These are phyloP conservation scores for Pyrenophora seminiperda DNA, from an alignment of 2,329 filamentous ascomycete genomes.

Conservation along the genomic window DNA sequence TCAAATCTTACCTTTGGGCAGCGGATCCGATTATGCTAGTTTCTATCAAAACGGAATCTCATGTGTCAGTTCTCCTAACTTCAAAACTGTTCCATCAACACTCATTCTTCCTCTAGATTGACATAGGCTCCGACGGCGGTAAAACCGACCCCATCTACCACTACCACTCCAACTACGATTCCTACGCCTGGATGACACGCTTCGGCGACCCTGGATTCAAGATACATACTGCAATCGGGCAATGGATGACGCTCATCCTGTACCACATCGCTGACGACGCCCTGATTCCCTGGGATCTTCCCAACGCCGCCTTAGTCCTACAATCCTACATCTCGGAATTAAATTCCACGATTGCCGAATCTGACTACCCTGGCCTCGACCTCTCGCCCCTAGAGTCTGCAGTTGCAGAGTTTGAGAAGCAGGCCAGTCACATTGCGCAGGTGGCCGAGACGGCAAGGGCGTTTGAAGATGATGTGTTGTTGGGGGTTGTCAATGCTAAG, in stretches of 20 bases:
- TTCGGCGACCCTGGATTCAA: slow-evolving; percentile 58
- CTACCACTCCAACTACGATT: slow-evolving; percentile 56
- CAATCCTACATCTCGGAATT: slow-evolving; percentile 1
- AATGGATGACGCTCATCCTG: slow-evolving; percentile 51
- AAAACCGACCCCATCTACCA: slow-evolving; percentile 52
- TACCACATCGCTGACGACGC: slow-evolving; percentile 50
- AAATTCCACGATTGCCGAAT: neutral
- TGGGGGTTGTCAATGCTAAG: slow-evolving; percentile 1
- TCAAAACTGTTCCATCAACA: neutral
- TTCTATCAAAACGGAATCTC: slow-evolving; percentile 54
- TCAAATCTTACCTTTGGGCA: slow-evolving; percentile 47
- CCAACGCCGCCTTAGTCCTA: neutral
- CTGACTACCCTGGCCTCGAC: neutral
- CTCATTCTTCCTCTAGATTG: slow-evolving; percentile 30
- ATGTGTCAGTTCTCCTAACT: slow-evolving; percentile 6
- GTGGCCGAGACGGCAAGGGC: slow-evolving; percentile 1
- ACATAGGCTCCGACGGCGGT: slow-evolving; percentile 49
- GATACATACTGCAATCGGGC: slow-evolving; percentile 56
- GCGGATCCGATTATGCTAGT: slow-evolving; percentile 55
- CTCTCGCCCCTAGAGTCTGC: slow-evolving; percentile 1
- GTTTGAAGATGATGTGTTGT: neutral
- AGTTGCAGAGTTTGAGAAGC: slow-evolving; percentile 1
- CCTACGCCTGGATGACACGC: slow-evolving; percentile 58
- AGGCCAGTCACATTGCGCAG: neutral
- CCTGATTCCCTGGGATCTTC: slow-evolving; percentile 37